A percentile compares a stretch with the other conserved stretches of the same genome.
phyloP scores from a whole-genome alignment of 2,329 filamentous ascomycete genomes.

The Aspergillus sp. region DNA sequence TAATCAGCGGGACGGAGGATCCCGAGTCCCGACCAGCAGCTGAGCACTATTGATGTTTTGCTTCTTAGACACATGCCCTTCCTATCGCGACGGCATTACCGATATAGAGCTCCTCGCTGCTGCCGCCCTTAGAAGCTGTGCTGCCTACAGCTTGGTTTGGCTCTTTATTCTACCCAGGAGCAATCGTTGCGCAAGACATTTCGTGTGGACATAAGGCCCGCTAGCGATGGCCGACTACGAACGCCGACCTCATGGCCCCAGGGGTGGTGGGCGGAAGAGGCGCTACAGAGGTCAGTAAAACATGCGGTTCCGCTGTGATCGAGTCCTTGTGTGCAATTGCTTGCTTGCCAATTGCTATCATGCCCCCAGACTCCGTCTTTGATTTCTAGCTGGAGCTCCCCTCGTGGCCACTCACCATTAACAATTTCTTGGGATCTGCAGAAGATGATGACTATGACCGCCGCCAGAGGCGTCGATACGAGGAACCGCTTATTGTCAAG shows the following conservation, averaged over 20 bases:
- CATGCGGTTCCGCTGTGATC: not conserved
- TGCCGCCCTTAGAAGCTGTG: not conserved
- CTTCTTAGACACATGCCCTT: constrained; percentile 16
- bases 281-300: constrained; percentile 69
- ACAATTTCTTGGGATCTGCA: constrained; percentile 26
- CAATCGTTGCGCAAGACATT: not conserved
- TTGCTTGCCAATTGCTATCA: not conserved
- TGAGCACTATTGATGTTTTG: constrained; percentile 19
- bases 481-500: constrained; percentile 70
- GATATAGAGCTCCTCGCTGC: constrained; percentile 13
- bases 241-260: constrained; percentile 57
- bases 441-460: constrained; percentile 79
- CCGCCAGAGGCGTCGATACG: constrained; percentile 71
- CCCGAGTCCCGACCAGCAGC: constrained; percentile 14
- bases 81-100: constrained; percentile 8
- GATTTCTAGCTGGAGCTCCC: not conserved
- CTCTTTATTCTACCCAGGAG: not conserved
- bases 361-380: not conserved
- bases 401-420: not conserved
- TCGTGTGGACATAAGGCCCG: not conserved
- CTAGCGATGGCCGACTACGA: constrained; percentile 56
- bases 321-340: not conserved
- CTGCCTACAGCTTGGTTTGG: not conserved
- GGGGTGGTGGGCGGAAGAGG: constrained; percentile 64
- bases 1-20: constrained; percentile 27